Percentiles rank a stretch among this genome's conserved stretches.
Conservation (phyloP, 345 rosid species). For the Tarenaya hassleriana region DNA sequence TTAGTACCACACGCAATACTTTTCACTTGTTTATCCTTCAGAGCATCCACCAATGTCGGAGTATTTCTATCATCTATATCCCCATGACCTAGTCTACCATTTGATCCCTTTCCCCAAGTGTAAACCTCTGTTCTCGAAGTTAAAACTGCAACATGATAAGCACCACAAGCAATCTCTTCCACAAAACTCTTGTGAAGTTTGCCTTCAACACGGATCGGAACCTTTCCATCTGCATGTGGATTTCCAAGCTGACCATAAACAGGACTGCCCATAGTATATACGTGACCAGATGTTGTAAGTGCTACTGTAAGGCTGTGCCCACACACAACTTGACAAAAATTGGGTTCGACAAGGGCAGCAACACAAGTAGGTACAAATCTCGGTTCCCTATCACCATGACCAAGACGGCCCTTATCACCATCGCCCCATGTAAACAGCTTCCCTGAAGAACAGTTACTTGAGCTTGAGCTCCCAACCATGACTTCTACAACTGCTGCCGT, state of each 20-base stretch:
- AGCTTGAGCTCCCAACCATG: constrained; percentile 87
- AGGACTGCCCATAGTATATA: constrained; percentile 93
- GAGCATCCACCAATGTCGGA: constrained; percentile 73
- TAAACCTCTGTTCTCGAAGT: constrained; percentile 91
- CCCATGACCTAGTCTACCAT: constrained; percentile 95
- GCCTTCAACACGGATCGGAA: constrained; percentile 80
- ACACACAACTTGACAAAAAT: constrained; percentile 88
- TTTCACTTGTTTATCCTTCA: constrained; percentile 96
- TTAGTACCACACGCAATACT: constrained; percentile 86
- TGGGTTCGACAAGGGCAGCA: constrained; percentile 93
- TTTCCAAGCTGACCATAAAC: constrained; percentile 97
- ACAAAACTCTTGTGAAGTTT: constrained; percentile 79
- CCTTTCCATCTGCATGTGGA: constrained; percentile 81
- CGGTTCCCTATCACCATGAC: constrained; percentile 93
- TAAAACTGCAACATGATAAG: constrained; percentile 90
- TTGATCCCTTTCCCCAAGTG: constrained; percentile 98
- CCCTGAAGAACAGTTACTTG: constrained; percentile 89
- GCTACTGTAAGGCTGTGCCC: constrained; percentile 94
- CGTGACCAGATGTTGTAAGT: constrained; percentile 79
- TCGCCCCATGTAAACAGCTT: constrained; percentile 99
- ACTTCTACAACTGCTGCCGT: constrained; percentile 95
- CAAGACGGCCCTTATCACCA: constrained; percentile 96
- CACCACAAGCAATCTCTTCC: constrained; percentile 94
- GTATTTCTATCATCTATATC: constrained; percentile 76
- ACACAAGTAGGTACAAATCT: constrained; percentile 93